phyloP scores from a whole-genome alignment of 306 rosid genomes.

The Acacia melanoxylon region DNA sequence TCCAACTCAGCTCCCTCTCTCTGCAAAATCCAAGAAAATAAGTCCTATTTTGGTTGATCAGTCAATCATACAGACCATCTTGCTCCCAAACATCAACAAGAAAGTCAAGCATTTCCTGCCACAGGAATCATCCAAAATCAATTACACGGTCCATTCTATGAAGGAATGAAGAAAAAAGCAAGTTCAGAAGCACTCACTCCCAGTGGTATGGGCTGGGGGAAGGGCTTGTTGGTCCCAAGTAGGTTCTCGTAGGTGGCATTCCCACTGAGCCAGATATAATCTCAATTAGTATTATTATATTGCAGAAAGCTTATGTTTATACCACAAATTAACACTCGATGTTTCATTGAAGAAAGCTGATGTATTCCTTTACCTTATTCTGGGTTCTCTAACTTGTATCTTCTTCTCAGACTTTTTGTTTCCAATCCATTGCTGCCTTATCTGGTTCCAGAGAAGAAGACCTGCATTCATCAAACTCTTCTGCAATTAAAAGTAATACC shows the following conservation, averaged over 20 bases:
- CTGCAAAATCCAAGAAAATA: constrained; percentile 20
- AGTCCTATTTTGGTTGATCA: constrained; percentile 20
- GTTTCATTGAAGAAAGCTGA: constrained; percentile 1
- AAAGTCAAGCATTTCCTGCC: constrained; percentile 90
- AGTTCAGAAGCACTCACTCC: constrained; percentile 52
- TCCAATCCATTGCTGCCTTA: constrained; percentile 77
- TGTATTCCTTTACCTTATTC: constrained; percentile 57
- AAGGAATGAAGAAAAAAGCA: not conserved
- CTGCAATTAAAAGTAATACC: constrained; percentile 2
- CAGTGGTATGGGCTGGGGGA: constrained; percentile 66
- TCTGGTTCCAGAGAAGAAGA: constrained; percentile 77
- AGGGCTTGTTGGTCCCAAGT: constrained; percentile 65
- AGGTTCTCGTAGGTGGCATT: constrained; percentile 68
- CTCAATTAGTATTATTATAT: constrained; percentile 4
- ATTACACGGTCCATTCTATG: not conserved
- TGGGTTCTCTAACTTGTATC: constrained; percentile 54
- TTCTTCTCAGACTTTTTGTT: constrained; percentile 40
- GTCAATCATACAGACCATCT: constrained; percentile 74
- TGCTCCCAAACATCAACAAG: constrained; percentile 84
- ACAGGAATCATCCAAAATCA: constrained; percentile 15
- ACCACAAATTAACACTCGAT: not conserved
- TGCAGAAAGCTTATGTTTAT: not conserved
- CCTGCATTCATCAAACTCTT: constrained; percentile 53
- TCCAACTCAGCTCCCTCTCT: constrained; percentile 5
- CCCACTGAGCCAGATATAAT: constrained; percentile 53